phyloP scores from a whole-genome alignment of 495 filamentous ascomycete genomes.

The Lepidopterella palustris region DNA sequence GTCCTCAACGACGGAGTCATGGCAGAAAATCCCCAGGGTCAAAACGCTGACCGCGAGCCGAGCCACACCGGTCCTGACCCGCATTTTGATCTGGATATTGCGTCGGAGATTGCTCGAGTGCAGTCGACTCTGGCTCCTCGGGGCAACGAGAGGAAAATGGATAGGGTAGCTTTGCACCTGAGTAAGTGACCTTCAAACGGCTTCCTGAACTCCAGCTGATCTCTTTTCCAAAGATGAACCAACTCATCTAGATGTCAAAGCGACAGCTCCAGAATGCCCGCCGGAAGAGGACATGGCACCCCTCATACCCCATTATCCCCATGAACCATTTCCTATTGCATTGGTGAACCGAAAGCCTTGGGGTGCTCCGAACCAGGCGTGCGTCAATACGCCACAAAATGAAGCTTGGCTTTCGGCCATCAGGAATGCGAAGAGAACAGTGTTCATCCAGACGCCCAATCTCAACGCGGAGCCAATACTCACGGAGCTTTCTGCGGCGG shows the following conservation, averaged over 20 bases:
- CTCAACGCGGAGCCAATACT: conserved; percentile 65
- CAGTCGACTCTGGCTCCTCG: conserved; percentile 48
- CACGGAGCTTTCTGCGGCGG: conserved; percentile 54
- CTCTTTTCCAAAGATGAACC: conserved; percentile 45
- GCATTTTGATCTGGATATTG: conserved; percentile 57
- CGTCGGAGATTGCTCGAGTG: conserved; percentile 52
- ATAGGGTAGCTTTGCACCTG: conserved; percentile 55
- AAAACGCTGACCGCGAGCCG: conserved; percentile 33
- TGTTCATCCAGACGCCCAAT: conserved; percentile 72
- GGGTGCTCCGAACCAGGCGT: conserved; percentile 53
- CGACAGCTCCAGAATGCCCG: conserved; percentile 48
- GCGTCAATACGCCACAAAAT: conserved; percentile 62
- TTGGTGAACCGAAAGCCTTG: conserved; percentile 62
- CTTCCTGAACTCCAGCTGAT: not conserved
- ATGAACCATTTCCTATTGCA: conserved; percentile 61
- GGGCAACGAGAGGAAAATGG: conserved; percentile 45
- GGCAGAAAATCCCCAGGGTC: not conserved
- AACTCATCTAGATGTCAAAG: conserved; percentile 45
- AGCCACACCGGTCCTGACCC: conserved; percentile 53
- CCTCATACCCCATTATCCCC: conserved; percentile 49
- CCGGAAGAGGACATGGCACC: conserved; percentile 54
- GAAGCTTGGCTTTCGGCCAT: conserved; percentile 63
- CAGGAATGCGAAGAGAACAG: conserved; percentile 50
- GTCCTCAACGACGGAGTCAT: not conserved
- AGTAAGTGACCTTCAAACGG: conserved; percentile 36